These are phyloP conservation scores for Peronosclerospora sorghi DNA, from an alignment of 352 stramenopile species.

Conservation along the genomic window DNA sequence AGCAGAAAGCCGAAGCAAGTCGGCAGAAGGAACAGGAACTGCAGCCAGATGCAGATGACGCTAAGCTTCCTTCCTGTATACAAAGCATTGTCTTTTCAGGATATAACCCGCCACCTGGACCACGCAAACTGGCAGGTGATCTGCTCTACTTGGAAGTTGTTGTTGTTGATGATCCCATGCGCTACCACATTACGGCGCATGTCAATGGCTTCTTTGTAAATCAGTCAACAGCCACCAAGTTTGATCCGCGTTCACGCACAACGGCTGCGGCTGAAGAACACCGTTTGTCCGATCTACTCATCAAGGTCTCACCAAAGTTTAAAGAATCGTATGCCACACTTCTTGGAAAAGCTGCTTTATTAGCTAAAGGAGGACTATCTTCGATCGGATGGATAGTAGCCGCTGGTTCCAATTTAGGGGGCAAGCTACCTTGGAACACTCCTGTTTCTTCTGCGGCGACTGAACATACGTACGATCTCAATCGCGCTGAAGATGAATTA, in stretches of 20 bases:
- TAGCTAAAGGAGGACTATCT: slow-evolving; percentile 63
- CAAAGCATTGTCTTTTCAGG: slow-evolving; percentile 89
- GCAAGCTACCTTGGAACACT: slow-evolving; percentile 77
- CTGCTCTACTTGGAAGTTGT: slow-evolving; percentile 90
- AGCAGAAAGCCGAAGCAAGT: slow-evolving; percentile 19
- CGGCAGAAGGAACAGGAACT: slow-evolving; percentile 23
- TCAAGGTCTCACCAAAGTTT: slow-evolving; percentile 61
- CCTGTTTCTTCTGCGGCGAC: slow-evolving; percentile 17
- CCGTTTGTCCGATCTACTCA: slow-evolving; percentile 75
- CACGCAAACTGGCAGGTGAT: slow-evolving; percentile 87
- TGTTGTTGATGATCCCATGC: slow-evolving; percentile 45
- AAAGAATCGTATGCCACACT: slow-evolving; percentile 55
- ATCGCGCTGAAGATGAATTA: slow-evolving; percentile 87
- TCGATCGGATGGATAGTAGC: slow-evolving; percentile 84
- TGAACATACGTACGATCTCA: slow-evolving; percentile 65
- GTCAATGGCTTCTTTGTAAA: slow-evolving; percentile 93
- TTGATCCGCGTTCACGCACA: slow-evolving; percentile 69
- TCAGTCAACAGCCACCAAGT: slow-evolving; percentile 54
- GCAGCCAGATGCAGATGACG: slow-evolving; percentile 14
- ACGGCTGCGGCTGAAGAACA: slow-evolving; percentile 32
- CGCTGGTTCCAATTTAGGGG: slow-evolving; percentile 56
- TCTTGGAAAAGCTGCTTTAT: slow-evolving; percentile 60
- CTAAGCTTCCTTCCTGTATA: slow-evolving; percentile 73
- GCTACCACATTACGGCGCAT: slow-evolving; percentile 83
- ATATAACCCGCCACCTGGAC: slow-evolving; percentile 90